A percentile compares a stretch with the other conserved stretches of the same genome.
Evolutionary conservation across 1,284 basidiomycete genomes (phyloP).

Genomic region (Nidula niveotomentosa): DNA sequence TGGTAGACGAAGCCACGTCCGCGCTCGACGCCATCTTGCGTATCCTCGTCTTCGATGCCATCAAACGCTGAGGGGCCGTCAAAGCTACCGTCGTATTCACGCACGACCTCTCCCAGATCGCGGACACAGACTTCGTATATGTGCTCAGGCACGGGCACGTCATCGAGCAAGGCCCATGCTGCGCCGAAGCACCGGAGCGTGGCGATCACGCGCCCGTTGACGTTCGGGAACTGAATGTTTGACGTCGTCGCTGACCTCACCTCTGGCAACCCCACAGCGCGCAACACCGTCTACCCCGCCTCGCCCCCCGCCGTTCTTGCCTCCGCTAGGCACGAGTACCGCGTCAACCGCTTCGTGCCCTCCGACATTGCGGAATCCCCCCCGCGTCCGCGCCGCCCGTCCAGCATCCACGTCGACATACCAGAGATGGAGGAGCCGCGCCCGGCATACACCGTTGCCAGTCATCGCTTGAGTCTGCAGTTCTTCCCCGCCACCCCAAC

Average conservation of each 20-base stretch:
- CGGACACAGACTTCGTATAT: constrained; percentile 83
- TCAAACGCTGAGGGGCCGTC: constrained; percentile 81
- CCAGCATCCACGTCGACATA: constrained; percentile 31
- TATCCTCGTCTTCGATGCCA: constrained; percentile 85
- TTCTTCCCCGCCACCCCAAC: constrained; percentile 57
- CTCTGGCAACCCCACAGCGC: constrained; percentile 7
- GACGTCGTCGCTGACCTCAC: constrained; percentile 72
- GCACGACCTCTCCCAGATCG: constrained; percentile 90
- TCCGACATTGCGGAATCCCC: constrained; percentile 16
- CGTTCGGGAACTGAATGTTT: constrained; percentile 75
- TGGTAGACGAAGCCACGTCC: constrained; percentile 91
- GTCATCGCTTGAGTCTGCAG: constrained; percentile 54
- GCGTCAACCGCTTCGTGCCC: constrained; percentile 35
- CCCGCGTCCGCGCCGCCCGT: constrained; percentile 24
- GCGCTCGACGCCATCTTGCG: constrained; percentile 91
- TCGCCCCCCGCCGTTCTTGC: constrained; percentile 11
- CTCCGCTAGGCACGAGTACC: constrained; percentile 18
- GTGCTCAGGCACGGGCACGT: constrained; percentile 83
- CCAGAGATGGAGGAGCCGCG: constrained; percentile 12
- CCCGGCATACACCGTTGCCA: constrained; percentile 16
- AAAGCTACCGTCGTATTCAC: constrained; percentile 96
- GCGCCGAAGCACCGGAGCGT: not conserved
- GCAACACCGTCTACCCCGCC: constrained; percentile 3
- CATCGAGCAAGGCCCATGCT: constrained; percentile 80
- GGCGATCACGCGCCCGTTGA: not conserved